These are phyloP conservation scores for Calophaca sinica DNA, from an alignment of 306 rosid genomes.

Conservation along the genomic window DNA sequence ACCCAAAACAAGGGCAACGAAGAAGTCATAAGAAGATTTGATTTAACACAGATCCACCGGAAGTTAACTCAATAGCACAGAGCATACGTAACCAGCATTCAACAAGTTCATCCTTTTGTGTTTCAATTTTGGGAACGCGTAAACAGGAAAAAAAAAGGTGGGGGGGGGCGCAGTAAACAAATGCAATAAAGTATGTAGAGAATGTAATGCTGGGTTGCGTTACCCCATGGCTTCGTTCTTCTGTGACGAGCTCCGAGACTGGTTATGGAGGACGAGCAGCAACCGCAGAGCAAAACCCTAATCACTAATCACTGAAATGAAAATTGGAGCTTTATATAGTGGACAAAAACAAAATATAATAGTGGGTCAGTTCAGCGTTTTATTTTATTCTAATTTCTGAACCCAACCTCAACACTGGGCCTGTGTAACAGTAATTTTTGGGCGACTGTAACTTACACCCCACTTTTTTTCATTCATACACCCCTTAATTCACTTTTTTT, in stretches of 20 bases:
- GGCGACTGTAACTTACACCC: too few relatives aligned
- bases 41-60: not conserved
- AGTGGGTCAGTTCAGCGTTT: not conserved
- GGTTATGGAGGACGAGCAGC: conserved; percentile 29
- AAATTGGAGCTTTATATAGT: not conserved
- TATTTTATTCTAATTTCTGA: too few relatives aligned
- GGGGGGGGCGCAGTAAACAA: not conserved
- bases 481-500: too few relatives aligned
- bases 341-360: conserved; percentile 6
- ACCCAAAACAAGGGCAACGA: not conserved
- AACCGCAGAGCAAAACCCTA: conserved; percentile 55
- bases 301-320: accelerated
- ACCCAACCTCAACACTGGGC: too few relatives aligned
- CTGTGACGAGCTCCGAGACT: conserved; percentile 12
- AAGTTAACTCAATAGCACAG: not conserved
- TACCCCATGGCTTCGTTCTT: conserved; percentile 64
- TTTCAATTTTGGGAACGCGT: not conserved
- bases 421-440: too few relatives aligned
- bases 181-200: not conserved
- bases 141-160: not conserved
- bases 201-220: not conserved
- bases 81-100: not conserved
- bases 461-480: too few relatives aligned
- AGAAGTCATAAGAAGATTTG: not conserved
- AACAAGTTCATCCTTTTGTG: not conserved